phyloP scores from a whole-genome alignment of 768 basidiomycete species.

The Pholiota conissans region DNA sequence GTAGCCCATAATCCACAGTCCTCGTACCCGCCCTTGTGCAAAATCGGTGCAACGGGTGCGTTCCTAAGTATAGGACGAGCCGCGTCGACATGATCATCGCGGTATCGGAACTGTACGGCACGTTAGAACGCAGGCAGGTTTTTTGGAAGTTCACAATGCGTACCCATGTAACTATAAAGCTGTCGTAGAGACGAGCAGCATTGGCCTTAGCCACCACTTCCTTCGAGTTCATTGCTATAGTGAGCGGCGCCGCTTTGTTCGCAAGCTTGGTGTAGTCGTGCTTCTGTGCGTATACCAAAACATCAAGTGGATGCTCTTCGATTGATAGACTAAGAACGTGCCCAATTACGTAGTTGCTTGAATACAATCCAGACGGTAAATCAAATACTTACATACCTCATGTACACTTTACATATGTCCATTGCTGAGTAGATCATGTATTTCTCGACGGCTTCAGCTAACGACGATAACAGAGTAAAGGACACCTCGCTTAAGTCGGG shows the following conservation, averaged over 20 bases:
- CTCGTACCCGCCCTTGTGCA: background rate
- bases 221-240: background rate
- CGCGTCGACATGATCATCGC: background rate
- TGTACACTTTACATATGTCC: slow-evolving; percentile 14
- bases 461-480: background rate
- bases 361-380: background rate
- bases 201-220: background rate
- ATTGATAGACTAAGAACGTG: slow-evolving; percentile 3
- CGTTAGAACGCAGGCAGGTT: background rate
- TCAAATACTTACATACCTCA: slow-evolving; percentile 12
- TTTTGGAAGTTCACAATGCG: background rate
- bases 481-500: background rate
- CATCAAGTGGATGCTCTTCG: slow-evolving; percentile 3
- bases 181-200: background rate
- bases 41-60: background rate
- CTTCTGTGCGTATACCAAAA: slow-evolving; percentile 11
- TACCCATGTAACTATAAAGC: background rate
- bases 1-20: background rate
- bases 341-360: no score
- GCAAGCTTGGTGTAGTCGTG: slow-evolving; percentile 12
- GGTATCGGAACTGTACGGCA: slow-evolving; percentile 1
- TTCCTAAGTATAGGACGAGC: background rate
- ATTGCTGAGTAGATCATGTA: slow-evolving; percentile 15
- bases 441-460: slow-evolving; percentile 18
- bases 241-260: slow-evolving; percentile 9